phyloP scores from a whole-genome alignment of 140 eudicot species.

The Flaveria floridana region DNA sequence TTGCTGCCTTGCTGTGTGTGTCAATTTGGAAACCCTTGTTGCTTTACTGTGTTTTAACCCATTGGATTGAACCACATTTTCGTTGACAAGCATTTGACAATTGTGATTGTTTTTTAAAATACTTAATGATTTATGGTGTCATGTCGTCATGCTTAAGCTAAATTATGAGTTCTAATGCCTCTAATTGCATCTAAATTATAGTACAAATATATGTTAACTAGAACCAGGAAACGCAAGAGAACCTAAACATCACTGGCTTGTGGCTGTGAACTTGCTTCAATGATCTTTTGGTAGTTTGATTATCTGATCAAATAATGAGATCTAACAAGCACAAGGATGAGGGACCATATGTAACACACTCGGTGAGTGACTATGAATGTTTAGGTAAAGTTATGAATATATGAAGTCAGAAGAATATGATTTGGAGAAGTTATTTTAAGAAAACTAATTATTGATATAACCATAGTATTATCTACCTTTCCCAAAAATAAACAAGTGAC shows the following conservation, averaged over 20 bases:
- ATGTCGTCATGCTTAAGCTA: neutral
- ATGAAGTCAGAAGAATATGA: too few relatives aligned
- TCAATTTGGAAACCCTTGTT: too few relatives aligned
- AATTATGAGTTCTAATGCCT: neutral
- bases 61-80: constrained; percentile 11
- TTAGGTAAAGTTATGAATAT: too few relatives aligned
- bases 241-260: neutral
- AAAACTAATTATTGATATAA: constrained; percentile 10
- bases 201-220: neutral
- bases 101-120: neutral
- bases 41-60: neutral
- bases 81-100: neutral
- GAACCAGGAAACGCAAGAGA: constrained; percentile 21
- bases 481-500: neutral
- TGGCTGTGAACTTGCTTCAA: constrained; percentile 11
- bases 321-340: too few relatives aligned
- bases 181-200: neutral
- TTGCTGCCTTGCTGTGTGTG: neutral
- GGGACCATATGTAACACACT: too few relatives aligned
- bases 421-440: neutral
- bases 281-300: neutral
- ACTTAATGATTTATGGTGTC: neutral
- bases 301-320: too few relatives aligned
- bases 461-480: neutral
- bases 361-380: too few relatives aligned